Percentiles rank a stretch among this genome's conserved stretches.
Conservation (phyloP, 2,329 filamentous ascomycete species). For the Fonsecaea monophora region DNA sequence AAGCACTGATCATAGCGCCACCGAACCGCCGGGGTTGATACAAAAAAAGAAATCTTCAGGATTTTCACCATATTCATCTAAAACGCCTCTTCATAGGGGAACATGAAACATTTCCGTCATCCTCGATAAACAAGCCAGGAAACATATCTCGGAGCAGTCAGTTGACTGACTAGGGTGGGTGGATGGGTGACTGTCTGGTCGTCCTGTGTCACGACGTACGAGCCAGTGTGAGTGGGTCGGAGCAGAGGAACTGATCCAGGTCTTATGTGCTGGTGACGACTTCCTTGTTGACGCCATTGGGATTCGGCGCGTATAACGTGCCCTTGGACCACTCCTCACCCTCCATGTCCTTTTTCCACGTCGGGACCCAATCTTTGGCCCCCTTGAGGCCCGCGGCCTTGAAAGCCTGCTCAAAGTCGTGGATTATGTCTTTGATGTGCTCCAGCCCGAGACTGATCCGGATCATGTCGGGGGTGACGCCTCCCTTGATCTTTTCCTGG, state of each 20-base stretch:
- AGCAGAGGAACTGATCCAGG: background rate
- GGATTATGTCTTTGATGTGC: conserved; percentile 92
- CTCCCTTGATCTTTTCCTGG: conserved; percentile 75
- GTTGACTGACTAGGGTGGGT: too few relatives aligned
- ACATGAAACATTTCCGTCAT: too few relatives aligned
- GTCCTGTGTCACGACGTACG: too few relatives aligned
- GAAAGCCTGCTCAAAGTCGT: conserved; percentile 87
- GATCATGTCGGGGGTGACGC: conserved; percentile 83
- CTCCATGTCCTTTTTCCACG: conserved; percentile 20
- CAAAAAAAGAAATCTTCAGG: too few relatives aligned
- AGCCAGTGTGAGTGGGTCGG: too few relatives aligned
- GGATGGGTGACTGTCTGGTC: too few relatives aligned
- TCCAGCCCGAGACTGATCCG: conserved; percentile 89
- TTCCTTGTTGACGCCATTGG: conserved; percentile 3
- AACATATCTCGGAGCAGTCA: too few relatives aligned
- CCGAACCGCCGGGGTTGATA: too few relatives aligned
- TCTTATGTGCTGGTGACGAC: background rate
- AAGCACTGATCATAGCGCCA: too few relatives aligned
- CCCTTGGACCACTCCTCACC: conserved; percentile 18
- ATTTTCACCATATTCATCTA: too few relatives aligned
- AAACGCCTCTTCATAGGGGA: too few relatives aligned
- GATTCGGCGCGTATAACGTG: conserved; percentile 20
- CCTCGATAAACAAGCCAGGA: too few relatives aligned
- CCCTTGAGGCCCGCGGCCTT: conserved; percentile 50
- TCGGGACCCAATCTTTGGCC: conserved; percentile 21